phyloP scores from a whole-genome alignment of 2,329 filamentous ascomycete species.

The Fusarium floridanum region DNA sequence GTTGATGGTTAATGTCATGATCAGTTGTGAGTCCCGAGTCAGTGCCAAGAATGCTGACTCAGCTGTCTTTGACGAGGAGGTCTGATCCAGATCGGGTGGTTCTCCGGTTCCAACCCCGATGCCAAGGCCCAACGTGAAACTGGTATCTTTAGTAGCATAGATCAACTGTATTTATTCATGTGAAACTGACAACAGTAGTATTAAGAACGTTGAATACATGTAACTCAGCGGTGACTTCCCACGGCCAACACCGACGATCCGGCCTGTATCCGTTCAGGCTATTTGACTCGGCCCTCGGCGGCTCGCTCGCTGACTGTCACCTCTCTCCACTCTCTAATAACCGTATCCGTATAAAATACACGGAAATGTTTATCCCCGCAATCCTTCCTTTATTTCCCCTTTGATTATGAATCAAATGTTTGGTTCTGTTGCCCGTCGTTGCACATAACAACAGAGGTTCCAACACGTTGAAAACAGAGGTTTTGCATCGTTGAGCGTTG shows the following conservation, averaged over 20 bases:
- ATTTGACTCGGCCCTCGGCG: constrained; percentile 4
- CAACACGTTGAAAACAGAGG: background rate
- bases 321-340: background rate
- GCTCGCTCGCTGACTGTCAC: background rate
- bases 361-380: background rate
- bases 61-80: background rate
- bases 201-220: no score
- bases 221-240: no score
- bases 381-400: background rate
- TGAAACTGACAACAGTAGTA: background rate
- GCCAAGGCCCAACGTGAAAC: background rate
- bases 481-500: background rate
- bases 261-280: constrained; percentile 1
- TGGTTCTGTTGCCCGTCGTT: background rate
- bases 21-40: background rate
- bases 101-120: background rate
- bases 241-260: background rate
- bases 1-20: no score
- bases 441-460: background rate
- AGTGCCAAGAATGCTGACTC: background rate
- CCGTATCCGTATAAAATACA: background rate
- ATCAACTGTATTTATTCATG: background rate
- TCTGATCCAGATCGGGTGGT: background rate
- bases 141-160: background rate
- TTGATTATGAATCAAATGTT: background rate